A percentile compares a stretch with the other conserved stretches of the same genome.
Conservation (phyloP, 2,329 filamentous ascomycete species). For the Phaeoacremonium minimum region DNA sequence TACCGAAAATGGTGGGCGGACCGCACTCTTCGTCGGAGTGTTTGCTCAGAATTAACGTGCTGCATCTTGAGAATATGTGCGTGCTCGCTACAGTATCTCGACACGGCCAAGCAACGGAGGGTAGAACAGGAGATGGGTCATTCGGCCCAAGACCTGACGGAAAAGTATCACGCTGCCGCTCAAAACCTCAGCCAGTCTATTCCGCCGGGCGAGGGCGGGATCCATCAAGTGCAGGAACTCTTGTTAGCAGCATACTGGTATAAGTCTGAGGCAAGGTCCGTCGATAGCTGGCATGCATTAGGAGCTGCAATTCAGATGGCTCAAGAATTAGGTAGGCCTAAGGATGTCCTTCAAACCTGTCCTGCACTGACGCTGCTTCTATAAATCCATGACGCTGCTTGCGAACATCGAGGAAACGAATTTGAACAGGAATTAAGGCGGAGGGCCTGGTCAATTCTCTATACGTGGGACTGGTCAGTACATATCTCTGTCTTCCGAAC, state of each 20-base stretch:
- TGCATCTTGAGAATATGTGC: conserved; percentile 40
- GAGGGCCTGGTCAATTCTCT: conserved; percentile 10
- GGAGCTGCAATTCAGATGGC: conserved; percentile 36
- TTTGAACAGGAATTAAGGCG: conserved; percentile 9
- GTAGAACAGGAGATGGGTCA: conserved; percentile 39
- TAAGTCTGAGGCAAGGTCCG: conserved; percentile 38
- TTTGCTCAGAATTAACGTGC: conserved; percentile 38
- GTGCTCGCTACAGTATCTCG: conserved; percentile 36
- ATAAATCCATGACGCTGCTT: conserved; percentile 8
- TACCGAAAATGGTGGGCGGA: conserved; percentile 40
- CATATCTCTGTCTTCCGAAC: too few relatives aligned
- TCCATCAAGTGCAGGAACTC: conserved; percentile 41
- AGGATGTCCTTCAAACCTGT: too few relatives aligned
- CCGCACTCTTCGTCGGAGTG: conserved; percentile 21
- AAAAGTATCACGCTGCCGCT: conserved; percentile 33
- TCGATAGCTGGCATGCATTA: conserved; percentile 41
- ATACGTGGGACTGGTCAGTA: conserved; percentile 11
- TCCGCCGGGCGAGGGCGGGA: conserved; percentile 32
- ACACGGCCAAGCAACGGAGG: conserved; percentile 26
- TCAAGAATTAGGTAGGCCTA: conserved; percentile 36
- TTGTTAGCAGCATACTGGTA: conserved; percentile 40
- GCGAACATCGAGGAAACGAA: conserved; percentile 1
- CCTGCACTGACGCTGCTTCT: too few relatives aligned
- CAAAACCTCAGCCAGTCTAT: conserved; percentile 35
- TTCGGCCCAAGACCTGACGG: conserved; percentile 27